Percentiles rank a stretch among this genome's conserved stretches.
phyloP scores from a whole-genome alignment of 768 basidiomycete genomes.

The Suillus lakei region DNA sequence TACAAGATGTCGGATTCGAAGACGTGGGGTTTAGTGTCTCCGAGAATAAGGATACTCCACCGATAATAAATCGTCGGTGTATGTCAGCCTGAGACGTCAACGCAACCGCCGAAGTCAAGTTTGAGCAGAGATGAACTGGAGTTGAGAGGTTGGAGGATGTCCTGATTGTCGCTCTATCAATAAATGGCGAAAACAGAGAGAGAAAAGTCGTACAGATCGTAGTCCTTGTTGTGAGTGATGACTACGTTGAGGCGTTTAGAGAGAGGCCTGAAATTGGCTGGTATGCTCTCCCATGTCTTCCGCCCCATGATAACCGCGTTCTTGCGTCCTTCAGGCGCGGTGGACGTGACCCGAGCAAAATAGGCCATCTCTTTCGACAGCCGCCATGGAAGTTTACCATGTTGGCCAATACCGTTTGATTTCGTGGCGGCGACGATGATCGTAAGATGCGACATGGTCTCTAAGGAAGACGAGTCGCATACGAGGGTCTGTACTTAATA shows the following conservation, averaged over 20 bases:
- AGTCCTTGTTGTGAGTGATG: slow-evolving; percentile 62
- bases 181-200: background rate
- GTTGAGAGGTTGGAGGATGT: slow-evolving; percentile 14
- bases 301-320: slow-evolving; percentile 96
- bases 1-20: slow-evolving; percentile 38
- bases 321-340: slow-evolving; percentile 52
- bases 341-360: slow-evolving; percentile 81
- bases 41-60: slow-evolving; percentile 86
- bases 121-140: slow-evolving; percentile 35
- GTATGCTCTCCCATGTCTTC: slow-evolving; percentile 98
- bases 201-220: slow-evolving; percentile 57
- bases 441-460: slow-evolving; percentile 69
- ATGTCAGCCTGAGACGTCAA: slow-evolving; percentile 29
- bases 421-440: slow-evolving; percentile 93
- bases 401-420: slow-evolving; percentile 85
- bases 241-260: slow-evolving; percentile 78
- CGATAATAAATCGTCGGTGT: slow-evolving; percentile 82
- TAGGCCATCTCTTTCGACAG: slow-evolving; percentile 90
- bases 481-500: background rate
- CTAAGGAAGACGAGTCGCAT: background rate
- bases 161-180: slow-evolving; percentile 21
- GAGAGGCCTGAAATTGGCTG: slow-evolving; percentile 81
- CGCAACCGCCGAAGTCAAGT: slow-evolving; percentile 25
- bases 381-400: slow-evolving; percentile 83
- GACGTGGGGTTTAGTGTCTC: slow-evolving; percentile 55